Evolutionary conservation across 805 yeast genomes (phyloP).

Genomic region (Myxozyma udenii): DNA sequence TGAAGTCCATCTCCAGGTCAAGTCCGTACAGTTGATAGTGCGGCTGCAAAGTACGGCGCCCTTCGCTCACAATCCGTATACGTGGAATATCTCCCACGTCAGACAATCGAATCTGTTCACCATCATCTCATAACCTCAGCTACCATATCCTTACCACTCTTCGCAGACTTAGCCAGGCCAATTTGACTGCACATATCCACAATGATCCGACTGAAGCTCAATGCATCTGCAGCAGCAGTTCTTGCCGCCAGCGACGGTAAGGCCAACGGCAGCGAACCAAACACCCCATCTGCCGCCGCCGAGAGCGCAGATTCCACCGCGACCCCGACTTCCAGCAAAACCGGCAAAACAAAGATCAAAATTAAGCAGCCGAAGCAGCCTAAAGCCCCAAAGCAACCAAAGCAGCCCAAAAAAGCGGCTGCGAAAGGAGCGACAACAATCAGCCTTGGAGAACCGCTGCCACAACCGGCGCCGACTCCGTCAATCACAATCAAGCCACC

Average conservation of each 20-base stretch:
- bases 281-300: not conserved
- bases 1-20: no score
- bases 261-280: not conserved
- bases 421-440: not conserved
- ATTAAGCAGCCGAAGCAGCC: constrained; percentile 21
- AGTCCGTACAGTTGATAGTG: no score
- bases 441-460: not conserved
- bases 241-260: constrained; percentile 2
- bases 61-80: no score
- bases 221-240: constrained; percentile 10
- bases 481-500: not conserved
- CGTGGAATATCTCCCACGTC: no score
- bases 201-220: constrained; percentile 22
- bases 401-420: not conserved
- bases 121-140: no score
- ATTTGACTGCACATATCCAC: no score
- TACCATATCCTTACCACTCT: no score
- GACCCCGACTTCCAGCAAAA: not conserved
- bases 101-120: no score
- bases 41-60: no score
- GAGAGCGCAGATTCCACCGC: not conserved
- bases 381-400: constrained; percentile 1
- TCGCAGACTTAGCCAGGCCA: no score
- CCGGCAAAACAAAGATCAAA: constrained; percentile 12
- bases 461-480: not conserved